A percentile compares a stretch with the other conserved stretches of the same genome.
These are phyloP conservation scores for Periconia sp. DNA, from an alignment of 2,329 filamentous ascomycete genomes.

Conservation along the genomic window DNA sequence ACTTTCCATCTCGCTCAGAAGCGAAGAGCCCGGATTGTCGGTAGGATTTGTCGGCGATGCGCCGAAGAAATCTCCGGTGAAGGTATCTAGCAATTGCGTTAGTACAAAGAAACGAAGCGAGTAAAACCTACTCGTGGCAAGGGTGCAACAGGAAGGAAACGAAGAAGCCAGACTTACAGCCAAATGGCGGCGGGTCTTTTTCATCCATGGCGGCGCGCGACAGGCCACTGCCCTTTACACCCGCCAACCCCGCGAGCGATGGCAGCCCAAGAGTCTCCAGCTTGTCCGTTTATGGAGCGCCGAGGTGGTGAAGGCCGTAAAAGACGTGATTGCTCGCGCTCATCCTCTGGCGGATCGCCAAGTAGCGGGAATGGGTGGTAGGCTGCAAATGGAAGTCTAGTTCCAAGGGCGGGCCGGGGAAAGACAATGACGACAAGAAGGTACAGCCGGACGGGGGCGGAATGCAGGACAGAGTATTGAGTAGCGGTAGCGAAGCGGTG, in stretches of 20 bases:
- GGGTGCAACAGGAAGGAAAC: neutral
- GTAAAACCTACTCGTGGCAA: neutral
- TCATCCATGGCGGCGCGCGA: conserved; percentile 34
- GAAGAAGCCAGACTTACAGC: conserved; percentile 23
- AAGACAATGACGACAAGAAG: neutral
- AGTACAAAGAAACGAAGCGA: neutral
- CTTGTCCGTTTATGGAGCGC: conserved; percentile 16
- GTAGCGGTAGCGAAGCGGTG: neutral
- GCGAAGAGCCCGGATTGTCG: conserved; percentile 25
- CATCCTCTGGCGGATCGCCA: conserved; percentile 9
- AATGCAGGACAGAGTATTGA: neutral
- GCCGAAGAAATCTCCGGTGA: conserved; percentile 26
- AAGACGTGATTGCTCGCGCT: neutral
- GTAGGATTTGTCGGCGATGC: conserved; percentile 12
- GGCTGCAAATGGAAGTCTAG: neutral
- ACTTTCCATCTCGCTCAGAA: conserved; percentile 35
- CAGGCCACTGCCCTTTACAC: conserved; percentile 25
- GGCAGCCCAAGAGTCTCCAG: conserved; percentile 31
- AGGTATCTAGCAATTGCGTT: conserved; percentile 23
- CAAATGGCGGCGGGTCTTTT: conserved; percentile 37
- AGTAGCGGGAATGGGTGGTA: neutral
- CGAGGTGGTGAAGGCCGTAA: neutral
- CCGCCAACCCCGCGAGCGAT: conserved; percentile 27
- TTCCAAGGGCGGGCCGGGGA: neutral
- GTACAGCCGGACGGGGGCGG: neutral